Evolutionary conservation across 352 stramenopile species (phyloP), one percentile per base, ranked within the genome.

Genomic region (Globisporangium spinosum): DNA sequence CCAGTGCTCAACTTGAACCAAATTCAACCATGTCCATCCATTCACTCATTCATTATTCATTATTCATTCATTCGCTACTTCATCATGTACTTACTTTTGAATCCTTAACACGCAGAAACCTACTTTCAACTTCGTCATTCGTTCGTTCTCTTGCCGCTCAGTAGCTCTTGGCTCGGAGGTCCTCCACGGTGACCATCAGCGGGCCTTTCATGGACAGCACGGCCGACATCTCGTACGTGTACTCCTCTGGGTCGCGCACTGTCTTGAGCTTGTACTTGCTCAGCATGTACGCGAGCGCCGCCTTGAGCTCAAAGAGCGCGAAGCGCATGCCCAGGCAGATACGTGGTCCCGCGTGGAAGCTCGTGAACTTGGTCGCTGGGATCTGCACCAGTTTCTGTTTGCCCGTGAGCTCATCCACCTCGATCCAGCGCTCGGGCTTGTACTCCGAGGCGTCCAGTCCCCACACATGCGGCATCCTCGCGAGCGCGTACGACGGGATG

Each of bases 241-340:
- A 82, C 58, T 73, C 77, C 64, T 83, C 71, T 9, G 76, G 76
- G 40, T 72, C 68, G 23, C 78, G 70, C 54, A 75, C 71, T 0
- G 76, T 82, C 29, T 61, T 75, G 62, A 82, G 69, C 65, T 82
- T 64, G 55, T 74, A 82, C 62, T 82, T 82, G 74, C 76, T 82
- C 13, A 76, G 34, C 22, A 74, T 35, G 55, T 66, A 72, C 23
- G 70, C 70, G 55, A 68, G 63, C 22, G 69, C 67, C 5, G 75
- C 74, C 67, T 85, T 82, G 73, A 85, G 78, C 72, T 89, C 77
- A 10, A 87, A 68, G 69, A 89, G 77, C 20, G 83, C 81, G 9
- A 83, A 64, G 40, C 68, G 69, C 68, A 75, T 76, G 3, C 81
- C 81, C n/a, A 89, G 66, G 43, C 81, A 89, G 12, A 73, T 69